Evolutionary conservation across 139 green algal species (phyloP), one percentile per base, ranked within the genome.

Genomic region (Tetradesmus obliquus): DNA sequence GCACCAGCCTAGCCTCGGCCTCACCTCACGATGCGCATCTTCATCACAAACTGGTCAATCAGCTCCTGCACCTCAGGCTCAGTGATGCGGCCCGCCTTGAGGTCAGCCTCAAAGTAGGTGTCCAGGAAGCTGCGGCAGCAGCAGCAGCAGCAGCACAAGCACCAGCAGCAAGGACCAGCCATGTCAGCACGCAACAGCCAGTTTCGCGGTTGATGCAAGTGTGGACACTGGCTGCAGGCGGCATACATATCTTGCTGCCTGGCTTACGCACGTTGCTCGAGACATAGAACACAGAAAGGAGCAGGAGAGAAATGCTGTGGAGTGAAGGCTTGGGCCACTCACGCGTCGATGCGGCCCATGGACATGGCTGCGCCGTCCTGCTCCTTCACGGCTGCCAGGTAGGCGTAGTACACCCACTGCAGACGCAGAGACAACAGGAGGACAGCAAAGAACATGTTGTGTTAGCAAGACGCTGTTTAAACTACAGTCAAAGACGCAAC

Each of bases 321-420:
- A 45, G 32, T 45, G 32, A 45, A 45, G 32, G 32, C 32, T 45
- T 45, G 32, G 60, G 60, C 60, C 60, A 76, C 66, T 76, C 66
- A 76, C 15, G 95, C 96, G 89, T 98, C 96, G 55, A 98, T 94
- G 91, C 96, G 94, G 87, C 96, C 96, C 92, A 98, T 92, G 82
- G 91, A 96, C 94, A 98, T 98, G 87, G 96, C 96, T 0, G 96
- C 96, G 62, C 96, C 96, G 92, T 98, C 96, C 93, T 97, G 94
- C 93, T 97, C 94, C 95, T 97, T 98, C 5, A 97, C 94, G 0
- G 95, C 95, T 8, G 82, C 96, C 82, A 98, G 94, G 93, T 97
- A 98, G 54, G 58, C 96, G 76, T 96, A 97, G 95, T 98, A 98
- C 55, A 95, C 19, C 94, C 94, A 96, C 94, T 97, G 96, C 86